A percentile compares a stretch with the other conserved stretches of the same genome.
Conservation (phyloP, 352 stramenopile species). For the Globisporangium uncinulatum region DNA sequence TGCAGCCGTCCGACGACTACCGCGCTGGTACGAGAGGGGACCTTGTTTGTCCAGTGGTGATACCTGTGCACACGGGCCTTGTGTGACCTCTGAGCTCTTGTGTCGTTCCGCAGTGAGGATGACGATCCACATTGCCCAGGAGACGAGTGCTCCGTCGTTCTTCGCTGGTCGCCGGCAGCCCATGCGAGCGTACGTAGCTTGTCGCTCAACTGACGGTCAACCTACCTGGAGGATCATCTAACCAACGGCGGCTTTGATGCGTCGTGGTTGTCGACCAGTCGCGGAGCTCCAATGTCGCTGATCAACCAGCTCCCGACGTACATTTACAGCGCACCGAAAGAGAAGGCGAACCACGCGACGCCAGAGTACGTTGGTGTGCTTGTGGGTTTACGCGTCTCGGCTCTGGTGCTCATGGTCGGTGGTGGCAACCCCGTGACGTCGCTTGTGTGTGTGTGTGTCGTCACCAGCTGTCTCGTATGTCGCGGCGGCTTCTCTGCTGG, state of each 20-base stretch:
- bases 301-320: slow-evolving; percentile 83
- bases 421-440: not conserved
- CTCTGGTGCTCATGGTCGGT: too few relatives aligned
- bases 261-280: slow-evolving; percentile 22
- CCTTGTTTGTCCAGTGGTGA: slow-evolving; percentile 1
- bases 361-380: slow-evolving; percentile 43
- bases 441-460: not conserved
- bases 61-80: not conserved
- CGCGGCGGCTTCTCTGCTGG: slow-evolving; percentile 84
- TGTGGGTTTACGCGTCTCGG: not conserved
- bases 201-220: not conserved
- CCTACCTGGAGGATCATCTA: not conserved
- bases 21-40: slow-evolving; percentile 21
- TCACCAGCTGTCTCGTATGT: slow-evolving; percentile 89
- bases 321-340: slow-evolving; percentile 55
- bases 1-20: slow-evolving; percentile 29
- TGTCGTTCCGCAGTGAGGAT: slow-evolving; percentile 42
- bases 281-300: slow-evolving; percentile 47
- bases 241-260: not conserved
- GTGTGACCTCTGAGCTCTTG: not conserved
- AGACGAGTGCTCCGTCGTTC: slow-evolving; percentile 18
- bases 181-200: slow-evolving; percentile 20
- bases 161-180: slow-evolving; percentile 18
- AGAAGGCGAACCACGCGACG: slow-evolving; percentile 27
- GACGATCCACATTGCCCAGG: slow-evolving; percentile 25